Base-by-base conservation (phyloP, 73 alveolate genomes). In the Blepharisma japonicum region DNA sequence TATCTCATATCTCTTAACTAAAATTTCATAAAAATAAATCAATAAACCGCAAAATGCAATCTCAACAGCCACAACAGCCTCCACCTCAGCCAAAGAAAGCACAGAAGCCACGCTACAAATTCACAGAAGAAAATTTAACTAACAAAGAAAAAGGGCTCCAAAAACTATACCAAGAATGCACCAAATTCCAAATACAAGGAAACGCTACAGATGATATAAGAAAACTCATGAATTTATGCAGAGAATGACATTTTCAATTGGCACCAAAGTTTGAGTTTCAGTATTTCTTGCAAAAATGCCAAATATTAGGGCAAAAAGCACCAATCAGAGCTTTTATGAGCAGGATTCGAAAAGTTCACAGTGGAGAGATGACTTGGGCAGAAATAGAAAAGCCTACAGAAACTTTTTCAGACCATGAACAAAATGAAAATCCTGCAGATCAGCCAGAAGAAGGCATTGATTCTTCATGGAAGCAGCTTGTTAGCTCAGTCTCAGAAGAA, bases 201-300 rank as follows among this genome's bases (percentile, higher is more conserved):
- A 61, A 61, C 74, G 18, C 50, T 1, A 61, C 14, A 61, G 23
- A 61, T 18, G 74, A 61, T 25, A 8, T 61, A 1, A 61, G 47
- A 5, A 18, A 14, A 25, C 74, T 61, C 23, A 8, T 61, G 11
- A 25, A 61, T 48, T 14, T 61, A 14, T 61, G 23, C 47, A 61
- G 23, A 5, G 74, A 61, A 61, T 61, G 74, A 48, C 74, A 61
- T 61, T 61, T 61, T 5, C 14, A 14, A 18, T 8, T 25, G 11
- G 74, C 74, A 2, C 74, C 74, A 9, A 61, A 61, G 48, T 61
- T 61, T 61, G 74, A 61, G 23, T 61, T 61, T 25, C 14, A 61
- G 18, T 61, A 61, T 61, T 61, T 61, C 23, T 8, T 61, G 2
- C 50, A 61, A 25, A 61, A 61, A 39, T 61, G 74, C 47, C 74